Base-by-base conservation (phyloP, 805 yeast genomes). In the Candida golubevii region DNA sequence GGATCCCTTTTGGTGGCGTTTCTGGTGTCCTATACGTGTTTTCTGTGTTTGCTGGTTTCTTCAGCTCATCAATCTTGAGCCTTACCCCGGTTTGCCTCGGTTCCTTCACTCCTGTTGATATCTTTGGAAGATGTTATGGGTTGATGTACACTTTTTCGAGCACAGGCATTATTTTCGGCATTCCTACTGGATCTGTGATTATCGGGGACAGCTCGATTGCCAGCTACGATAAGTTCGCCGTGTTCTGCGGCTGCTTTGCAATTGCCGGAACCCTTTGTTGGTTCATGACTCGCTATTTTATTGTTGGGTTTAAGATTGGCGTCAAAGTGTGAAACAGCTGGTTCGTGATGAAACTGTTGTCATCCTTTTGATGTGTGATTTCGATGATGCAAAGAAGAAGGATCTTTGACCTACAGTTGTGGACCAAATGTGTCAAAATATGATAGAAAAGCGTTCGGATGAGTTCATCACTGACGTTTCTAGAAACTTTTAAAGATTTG, bases 51-150 rank as follows among this genome's bases (percentile, higher is more conserved):
- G 78, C 75, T 55, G 89, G 89, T 0, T 77, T 82, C 53, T 72
- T 75, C 45, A 69, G 78, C 28, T 81, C 88, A 3, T 76, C 85
- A 14, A 78, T 84, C 6, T 65, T 85, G 35, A 74, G 86, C 0
- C 56, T 85, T 39, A 76, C 85, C 0, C 88, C 91, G 0, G 81
- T 79, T 4, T 83, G 90, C 48, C 73, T 83, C n/a, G 77, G 85
- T 0, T 76, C 77, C 37, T 78, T 85, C 27, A 77, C 83, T n/a
- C 74, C 73, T 12, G 80, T 83, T 0, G 69, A 73, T 46, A 77
- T 80, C 44, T 84, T 83, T 58, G 90, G 90, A 14, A 80, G 78
- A 49, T 63, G 84, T 15, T 85, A 79, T 51, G 89, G 89, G 0
- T 72, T 87, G 12, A 74, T 81, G 48, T 83, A 81, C 58, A 79